Evolutionary conservation across 441 rosid species (phyloP).

Genomic region (Syzygium syzygioides): DNA sequence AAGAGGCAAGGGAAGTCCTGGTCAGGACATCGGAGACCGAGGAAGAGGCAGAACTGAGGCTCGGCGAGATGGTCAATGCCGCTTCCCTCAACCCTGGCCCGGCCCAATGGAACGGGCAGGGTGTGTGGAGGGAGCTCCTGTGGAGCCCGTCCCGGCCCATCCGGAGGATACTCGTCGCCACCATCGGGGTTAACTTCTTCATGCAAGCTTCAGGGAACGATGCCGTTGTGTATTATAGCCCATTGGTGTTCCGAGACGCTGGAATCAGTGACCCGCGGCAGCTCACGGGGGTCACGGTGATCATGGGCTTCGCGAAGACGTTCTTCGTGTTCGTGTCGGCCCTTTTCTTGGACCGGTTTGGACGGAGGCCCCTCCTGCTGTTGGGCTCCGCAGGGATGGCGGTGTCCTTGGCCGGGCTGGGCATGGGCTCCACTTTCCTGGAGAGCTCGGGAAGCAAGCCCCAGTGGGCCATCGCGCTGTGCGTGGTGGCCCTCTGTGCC

Average conservation of each 20-base stretch:
- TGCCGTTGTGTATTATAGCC: conserved; percentile 52
- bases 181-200: conserved; percentile 55
- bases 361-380: conserved; percentile 40
- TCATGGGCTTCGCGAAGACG: conserved; percentile 51
- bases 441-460: conserved; percentile 4
- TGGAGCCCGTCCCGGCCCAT: conserved; percentile 33
- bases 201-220: conserved; percentile 70
- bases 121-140: conserved; percentile 43
- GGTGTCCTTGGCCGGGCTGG: conserved; percentile 28
- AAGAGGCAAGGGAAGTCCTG: conserved; percentile 36
- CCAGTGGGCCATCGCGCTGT: conserved; percentile 16
- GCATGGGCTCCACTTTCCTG: conserved; percentile 28
- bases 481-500: conserved; percentile 24
- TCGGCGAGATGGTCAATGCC: conserved; percentile 30
- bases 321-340: conserved; percentile 32
- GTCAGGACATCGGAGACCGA: conserved; percentile 31
- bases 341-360: conserved; percentile 39
- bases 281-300: conserved; percentile 39
- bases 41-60: conserved; percentile 43
- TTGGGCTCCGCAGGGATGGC: conserved; percentile 48
- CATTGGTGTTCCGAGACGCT: conserved; percentile 43
- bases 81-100: conserved; percentile 3
- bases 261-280: conserved; percentile 29
- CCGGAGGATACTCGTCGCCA: conserved; percentile 31
- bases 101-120: conserved; percentile 31